phyloP scores from a whole-genome alignment of 2,329 filamentous ascomycete species.

The Cercospora nicotianae region DNA sequence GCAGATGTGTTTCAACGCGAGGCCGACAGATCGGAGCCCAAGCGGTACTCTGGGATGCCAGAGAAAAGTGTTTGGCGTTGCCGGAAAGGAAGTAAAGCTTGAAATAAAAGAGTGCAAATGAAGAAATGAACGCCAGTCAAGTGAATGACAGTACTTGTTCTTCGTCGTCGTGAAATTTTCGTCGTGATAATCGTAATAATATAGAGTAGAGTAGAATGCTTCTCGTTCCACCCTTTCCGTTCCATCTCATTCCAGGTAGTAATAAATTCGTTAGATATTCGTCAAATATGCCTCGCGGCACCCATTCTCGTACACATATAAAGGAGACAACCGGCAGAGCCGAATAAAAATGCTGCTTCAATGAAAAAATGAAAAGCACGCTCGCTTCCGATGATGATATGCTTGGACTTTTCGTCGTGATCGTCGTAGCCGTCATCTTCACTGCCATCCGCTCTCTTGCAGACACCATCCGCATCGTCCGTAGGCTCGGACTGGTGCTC shows the following conservation, averaged over 20 bases:
- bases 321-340: no score
- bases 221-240: background rate
- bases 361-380: no score
- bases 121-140: background rate
- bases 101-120: no score
- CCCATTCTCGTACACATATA: constrained; percentile 15
- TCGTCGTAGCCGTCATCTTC: background rate
- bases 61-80: no score
- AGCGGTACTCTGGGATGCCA: no score
- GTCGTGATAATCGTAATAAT: background rate
- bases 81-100: no score
- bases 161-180: background rate
- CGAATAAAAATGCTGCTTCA: no score
- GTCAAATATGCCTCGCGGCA: constrained; percentile 33
- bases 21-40: no score
- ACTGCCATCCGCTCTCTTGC: constrained; percentile 44
- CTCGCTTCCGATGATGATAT: background rate
- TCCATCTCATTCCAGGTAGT: background rate
- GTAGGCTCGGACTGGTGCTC: constrained; percentile 43
- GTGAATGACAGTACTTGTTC: no score
- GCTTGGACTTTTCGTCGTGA: background rate
- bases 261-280: background rate
- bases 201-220: background rate
- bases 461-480: constrained; percentile 47
- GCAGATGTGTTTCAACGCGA: no score